These are phyloP conservation scores for Oxyria digyna DNA, from an alignment of 148 eudicot species.

Conservation along the genomic window DNA sequence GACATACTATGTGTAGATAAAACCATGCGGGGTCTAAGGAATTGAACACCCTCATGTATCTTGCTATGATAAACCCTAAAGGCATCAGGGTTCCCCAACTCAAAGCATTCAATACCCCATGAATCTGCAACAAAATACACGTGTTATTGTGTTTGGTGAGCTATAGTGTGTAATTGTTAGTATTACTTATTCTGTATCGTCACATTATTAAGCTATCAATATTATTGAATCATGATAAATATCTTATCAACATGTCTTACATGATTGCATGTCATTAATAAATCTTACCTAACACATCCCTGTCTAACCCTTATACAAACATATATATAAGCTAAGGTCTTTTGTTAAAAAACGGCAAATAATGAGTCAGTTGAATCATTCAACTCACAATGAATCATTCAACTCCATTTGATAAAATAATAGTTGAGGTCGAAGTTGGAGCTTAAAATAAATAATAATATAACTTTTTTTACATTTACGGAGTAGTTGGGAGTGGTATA, in stretches of 20 bases:
- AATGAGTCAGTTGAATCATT: neutral
- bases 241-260: neutral
- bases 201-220: neutral
- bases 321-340: neutral
- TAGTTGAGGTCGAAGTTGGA: neutral
- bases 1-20: slow-evolving; percentile 28
- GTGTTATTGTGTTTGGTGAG: neutral
- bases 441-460: neutral
- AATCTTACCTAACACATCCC: neutral
- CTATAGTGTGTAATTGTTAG: neutral
- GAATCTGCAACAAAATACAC: slow-evolving; percentile 21
- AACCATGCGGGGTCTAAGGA: slow-evolving; percentile 23
- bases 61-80: slow-evolving; percentile 46
- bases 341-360: neutral
- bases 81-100: slow-evolving; percentile 63
- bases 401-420: neutral
- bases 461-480: too few relatives aligned
- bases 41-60: slow-evolving; percentile 33
- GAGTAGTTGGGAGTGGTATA: too few relatives aligned
- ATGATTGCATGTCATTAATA: neutral
- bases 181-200: neutral
- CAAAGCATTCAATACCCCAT: slow-evolving; percentile 40
- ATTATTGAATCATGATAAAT: neutral
- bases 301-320: neutral
- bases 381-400: neutral